Conservation (phyloP, 805 yeast genomes). For the Pichia ethanolica region DNA sequence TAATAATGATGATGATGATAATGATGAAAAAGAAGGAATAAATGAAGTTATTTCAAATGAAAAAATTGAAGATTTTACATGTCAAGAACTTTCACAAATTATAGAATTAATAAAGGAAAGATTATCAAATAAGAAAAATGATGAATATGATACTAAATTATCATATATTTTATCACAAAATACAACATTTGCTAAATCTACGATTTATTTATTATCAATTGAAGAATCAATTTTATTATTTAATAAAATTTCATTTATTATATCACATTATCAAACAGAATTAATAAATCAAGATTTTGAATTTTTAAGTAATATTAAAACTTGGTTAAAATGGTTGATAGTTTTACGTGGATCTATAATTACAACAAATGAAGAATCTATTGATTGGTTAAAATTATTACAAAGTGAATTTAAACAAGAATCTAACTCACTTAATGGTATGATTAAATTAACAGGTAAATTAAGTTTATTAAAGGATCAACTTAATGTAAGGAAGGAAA, state of each 20-base stretch:
- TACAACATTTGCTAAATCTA: conserved; percentile 40
- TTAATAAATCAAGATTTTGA: conserved; percentile 1
- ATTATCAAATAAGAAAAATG: conserved; percentile 20
- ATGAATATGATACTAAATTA: conserved; percentile 17
- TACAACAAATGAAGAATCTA: conserved; percentile 42
- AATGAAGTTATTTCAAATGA: background rate
- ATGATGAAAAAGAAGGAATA: background rate
- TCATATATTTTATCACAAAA: conserved; percentile 26
- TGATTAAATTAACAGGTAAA: conserved; percentile 81
- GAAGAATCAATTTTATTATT: conserved; percentile 36
- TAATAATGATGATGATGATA: conserved; percentile 15
- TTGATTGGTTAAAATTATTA: conserved; percentile 48
- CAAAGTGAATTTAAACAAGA: conserved; percentile 50
- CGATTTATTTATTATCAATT: conserved; percentile 48
- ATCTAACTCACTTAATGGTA: conserved; percentile 51
- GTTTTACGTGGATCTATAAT: conserved; percentile 63
- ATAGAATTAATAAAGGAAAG: conserved; percentile 17
- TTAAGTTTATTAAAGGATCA: conserved; percentile 72
- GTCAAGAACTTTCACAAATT: conserved; percentile 20
- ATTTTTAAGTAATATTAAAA: conserved; percentile 5
- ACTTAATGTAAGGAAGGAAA: conserved; percentile 55
- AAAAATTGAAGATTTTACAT: conserved; percentile 11
- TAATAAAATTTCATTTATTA: conserved; percentile 37
- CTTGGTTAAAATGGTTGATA: conserved; percentile 81
- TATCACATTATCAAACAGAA: conserved; percentile 32